These are phyloP conservation scores for Stephania japonica DNA, from an alignment of 164 flowering plant species.

Conservation along the genomic window DNA sequence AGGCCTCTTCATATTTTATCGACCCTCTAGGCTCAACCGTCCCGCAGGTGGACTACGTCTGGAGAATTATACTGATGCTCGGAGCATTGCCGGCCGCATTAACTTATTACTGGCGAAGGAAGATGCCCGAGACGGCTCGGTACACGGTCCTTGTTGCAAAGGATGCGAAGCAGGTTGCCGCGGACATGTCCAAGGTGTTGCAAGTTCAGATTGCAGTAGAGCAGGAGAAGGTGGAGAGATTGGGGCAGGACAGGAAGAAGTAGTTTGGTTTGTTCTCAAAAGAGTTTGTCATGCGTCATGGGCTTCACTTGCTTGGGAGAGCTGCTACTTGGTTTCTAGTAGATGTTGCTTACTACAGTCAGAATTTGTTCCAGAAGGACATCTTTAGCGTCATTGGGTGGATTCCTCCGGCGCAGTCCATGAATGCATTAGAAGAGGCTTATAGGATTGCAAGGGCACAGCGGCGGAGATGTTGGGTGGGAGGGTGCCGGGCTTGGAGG, in stretches of 20 bases:
- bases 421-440: too few species aligned
- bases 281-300: slow-evolving; percentile 7
- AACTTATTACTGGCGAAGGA: slow-evolving; percentile 10
- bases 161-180: slow-evolving; percentile 5
- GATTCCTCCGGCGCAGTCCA: too few species aligned
- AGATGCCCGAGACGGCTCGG: slow-evolving; percentile 12
- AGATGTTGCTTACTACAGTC: too few species aligned
- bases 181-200: slow-evolving; percentile 11
- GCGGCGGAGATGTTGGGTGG: too few species aligned
- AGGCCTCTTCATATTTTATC: neutral
- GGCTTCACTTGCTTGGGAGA: slow-evolving; percentile 8
- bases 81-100: slow-evolving; percentile 10
- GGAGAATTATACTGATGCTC: slow-evolving; percentile 4
- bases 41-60: slow-evolving; percentile 6
- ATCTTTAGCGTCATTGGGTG: too few species aligned
- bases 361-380: too few species aligned
- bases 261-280: slow-evolving; percentile 7
- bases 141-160: too few species aligned
- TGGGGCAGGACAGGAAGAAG: neutral
- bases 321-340: slow-evolving; percentile 10
- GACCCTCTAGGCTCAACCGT: slow-evolving; percentile 3
- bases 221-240: slow-evolving; percentile 7
- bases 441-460: slow-evolving; percentile 7
- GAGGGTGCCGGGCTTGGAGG: too few species aligned
- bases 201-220: slow-evolving; percentile 7